A percentile compares a stretch with the other conserved stretches of the same genome.
phyloP scores from a whole-genome alignment of 2,329 filamentous ascomycete species.

The Penicillium sp. region DNA sequence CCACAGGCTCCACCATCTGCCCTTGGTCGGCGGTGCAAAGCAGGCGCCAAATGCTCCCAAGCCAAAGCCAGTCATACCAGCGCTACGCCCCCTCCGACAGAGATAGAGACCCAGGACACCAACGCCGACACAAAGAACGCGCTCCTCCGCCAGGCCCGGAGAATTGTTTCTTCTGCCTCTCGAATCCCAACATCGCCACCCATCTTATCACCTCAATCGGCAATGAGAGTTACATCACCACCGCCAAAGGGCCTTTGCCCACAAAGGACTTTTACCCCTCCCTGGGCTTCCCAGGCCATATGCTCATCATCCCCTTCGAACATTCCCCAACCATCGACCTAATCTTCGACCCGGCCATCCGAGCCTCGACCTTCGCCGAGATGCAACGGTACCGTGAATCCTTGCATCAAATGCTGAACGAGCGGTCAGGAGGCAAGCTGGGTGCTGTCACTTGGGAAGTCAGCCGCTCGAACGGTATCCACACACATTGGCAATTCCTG shows the following conservation, averaged over 20 bases:
- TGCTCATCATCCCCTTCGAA: conserved; percentile 84
- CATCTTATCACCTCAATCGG: conserved; percentile 91
- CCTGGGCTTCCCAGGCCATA: conserved; percentile 75
- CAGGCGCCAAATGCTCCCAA: conserved; percentile 56
- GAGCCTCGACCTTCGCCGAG: conserved; percentile 65
- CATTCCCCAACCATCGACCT: conserved; percentile 73
- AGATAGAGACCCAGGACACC: conserved; percentile 29
- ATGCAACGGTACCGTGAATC: conserved; percentile 78
- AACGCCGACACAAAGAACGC: conserved; percentile 43
- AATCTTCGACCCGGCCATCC: conserved; percentile 60
- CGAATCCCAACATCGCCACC: conserved; percentile 75
- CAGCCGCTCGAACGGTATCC: conserved; percentile 74
- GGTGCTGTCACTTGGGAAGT: conserved; percentile 93
- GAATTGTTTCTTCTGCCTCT: conserved; percentile 93
- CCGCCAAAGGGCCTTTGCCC: conserved; percentile 84
- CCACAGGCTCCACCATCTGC: conserved; percentile 69
- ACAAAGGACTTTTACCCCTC: conserved; percentile 67
- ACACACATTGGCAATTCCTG: conserved; percentile 91
- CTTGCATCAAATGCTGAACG: conserved; percentile 72
- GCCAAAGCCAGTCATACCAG: conserved; percentile 37
- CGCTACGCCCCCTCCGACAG: conserved; percentile 42
- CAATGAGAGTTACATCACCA: conserved; percentile 82
- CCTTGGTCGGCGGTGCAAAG: conserved; percentile 56
- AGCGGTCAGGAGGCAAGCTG: conserved; percentile 52
- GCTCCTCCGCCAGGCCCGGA: conserved; percentile 62